Conservation (phyloP, 2,329 filamentous ascomycete genomes). For the Laburnicola sp. region DNA sequence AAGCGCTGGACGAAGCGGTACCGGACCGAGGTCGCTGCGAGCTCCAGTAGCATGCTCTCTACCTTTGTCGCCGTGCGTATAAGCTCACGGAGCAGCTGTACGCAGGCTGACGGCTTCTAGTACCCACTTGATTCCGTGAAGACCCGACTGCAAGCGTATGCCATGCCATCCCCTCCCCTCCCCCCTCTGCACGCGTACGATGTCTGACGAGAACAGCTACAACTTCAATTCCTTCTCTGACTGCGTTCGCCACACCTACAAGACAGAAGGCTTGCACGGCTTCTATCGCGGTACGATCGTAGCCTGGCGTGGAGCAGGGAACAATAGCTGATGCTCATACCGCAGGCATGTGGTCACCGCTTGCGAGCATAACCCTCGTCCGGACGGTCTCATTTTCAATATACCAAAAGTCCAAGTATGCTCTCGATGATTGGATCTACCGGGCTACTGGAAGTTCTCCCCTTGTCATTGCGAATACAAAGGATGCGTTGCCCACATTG, state of each 20-base stretch:
- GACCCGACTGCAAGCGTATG: slow-evolving; percentile 78
- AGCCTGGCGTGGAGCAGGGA: slow-evolving; percentile 10
- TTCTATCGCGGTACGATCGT: slow-evolving; percentile 57
- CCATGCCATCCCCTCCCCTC: not conserved
- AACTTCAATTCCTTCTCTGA: slow-evolving; percentile 73
- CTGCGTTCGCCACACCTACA: slow-evolving; percentile 76
- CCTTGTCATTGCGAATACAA: slow-evolving; percentile 70
- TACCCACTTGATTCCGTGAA: slow-evolving; percentile 89
- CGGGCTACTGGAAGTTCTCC: slow-evolving; percentile 68
- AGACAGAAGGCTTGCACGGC: slow-evolving; percentile 53
- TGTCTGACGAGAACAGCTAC: slow-evolving; percentile 53
- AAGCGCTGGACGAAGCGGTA: slow-evolving; percentile 71
- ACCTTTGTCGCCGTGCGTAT: slow-evolving; percentile 68
- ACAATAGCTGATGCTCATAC: slow-evolving; percentile 15
- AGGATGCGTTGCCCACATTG: slow-evolving; percentile 70
- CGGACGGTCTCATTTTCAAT: slow-evolving; percentile 78
- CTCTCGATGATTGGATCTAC: slow-evolving; percentile 71
- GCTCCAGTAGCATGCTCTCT: slow-evolving; percentile 74
- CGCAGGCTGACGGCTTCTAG: slow-evolving; percentile 39
- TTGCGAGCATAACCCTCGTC: slow-evolving; percentile 76
- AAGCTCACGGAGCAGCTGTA: not conserved
- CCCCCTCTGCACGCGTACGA: not conserved
- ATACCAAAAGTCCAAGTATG: slow-evolving; percentile 76
- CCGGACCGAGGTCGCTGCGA: slow-evolving; percentile 78
- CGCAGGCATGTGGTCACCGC: slow-evolving; percentile 73